Conservation (phyloP, 257 asterid genomes). For the Solanum etuberosum region DNA sequence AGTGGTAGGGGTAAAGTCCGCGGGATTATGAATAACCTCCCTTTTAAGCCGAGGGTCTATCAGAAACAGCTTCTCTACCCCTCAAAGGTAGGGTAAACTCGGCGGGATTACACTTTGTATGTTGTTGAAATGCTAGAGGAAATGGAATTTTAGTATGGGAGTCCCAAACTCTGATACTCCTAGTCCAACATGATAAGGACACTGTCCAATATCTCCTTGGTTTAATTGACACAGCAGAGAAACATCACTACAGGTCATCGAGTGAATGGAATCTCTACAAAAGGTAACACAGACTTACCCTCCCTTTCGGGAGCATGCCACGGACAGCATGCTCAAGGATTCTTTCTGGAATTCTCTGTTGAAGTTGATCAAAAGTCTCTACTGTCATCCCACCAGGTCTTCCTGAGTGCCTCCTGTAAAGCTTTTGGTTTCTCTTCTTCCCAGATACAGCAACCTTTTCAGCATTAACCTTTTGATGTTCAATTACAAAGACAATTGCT, state of each 20-base stretch:
- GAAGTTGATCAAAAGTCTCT: slow-evolving; percentile 91
- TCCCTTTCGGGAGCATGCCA: slow-evolving; percentile 97
- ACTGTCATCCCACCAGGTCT: slow-evolving; percentile 96
- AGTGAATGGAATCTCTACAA: background rate
- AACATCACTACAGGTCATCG: background rate
- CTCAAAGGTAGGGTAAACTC: too few species aligned
- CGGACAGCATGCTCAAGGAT: slow-evolving; percentile 95
- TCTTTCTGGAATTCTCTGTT: slow-evolving; percentile 82
- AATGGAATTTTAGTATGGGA: background rate
- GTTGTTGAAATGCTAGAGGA: background rate
- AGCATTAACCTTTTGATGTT: slow-evolving; percentile 58
- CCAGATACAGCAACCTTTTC: slow-evolving; percentile 92
- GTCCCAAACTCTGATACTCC: background rate
- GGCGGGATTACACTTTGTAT: background rate
- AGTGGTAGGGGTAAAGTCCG: background rate
- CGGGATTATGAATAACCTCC: background rate
- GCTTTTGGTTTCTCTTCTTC: slow-evolving; percentile 75
- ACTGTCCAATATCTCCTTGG: background rate
- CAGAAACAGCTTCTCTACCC: background rate
- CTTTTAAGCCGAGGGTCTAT: background rate
- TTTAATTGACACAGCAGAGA: background rate
- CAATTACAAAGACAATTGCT: slow-evolving; percentile 2
- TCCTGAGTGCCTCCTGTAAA: slow-evolving; percentile 86
- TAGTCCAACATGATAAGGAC: background rate
- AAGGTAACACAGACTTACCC: slow-evolving; percentile 35